phyloP scores from a whole-genome alignment of 2,329 filamentous ascomycete species.

The Pseudopyricularia javanii region DNA sequence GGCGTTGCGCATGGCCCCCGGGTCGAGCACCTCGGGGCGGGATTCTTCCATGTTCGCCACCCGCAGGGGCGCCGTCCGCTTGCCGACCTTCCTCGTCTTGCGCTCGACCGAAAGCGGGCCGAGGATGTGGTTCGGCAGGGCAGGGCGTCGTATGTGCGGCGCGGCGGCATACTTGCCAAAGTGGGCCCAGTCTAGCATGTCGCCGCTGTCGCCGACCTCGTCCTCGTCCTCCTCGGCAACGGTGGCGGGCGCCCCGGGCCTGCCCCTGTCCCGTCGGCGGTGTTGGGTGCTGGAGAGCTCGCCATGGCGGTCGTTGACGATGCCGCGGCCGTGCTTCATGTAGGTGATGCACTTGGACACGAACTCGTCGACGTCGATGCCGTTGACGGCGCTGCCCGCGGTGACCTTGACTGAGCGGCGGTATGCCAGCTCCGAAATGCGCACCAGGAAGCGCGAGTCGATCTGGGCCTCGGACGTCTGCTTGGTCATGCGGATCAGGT shows the following conservation, averaged over 20 bases:
- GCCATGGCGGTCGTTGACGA: slow-evolving; percentile 34
- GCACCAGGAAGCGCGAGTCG: slow-evolving; percentile 77
- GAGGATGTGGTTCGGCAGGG: slow-evolving; percentile 71
- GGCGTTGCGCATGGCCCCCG: slow-evolving; percentile 56
- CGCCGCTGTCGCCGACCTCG: slow-evolving; percentile 56
- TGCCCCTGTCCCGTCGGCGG: slow-evolving; percentile 26
- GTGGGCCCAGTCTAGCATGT: slow-evolving; percentile 76
- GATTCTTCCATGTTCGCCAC: slow-evolving; percentile 58
- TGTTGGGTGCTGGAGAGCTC: slow-evolving; percentile 38
- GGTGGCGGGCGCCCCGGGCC: slow-evolving; percentile 14
- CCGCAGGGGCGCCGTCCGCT: slow-evolving; percentile 59
- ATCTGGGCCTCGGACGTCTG: slow-evolving; percentile 86
- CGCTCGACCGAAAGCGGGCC: slow-evolving; percentile 86
- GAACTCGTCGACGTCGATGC: slow-evolving; percentile 83
- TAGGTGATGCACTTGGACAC: slow-evolving; percentile 80
- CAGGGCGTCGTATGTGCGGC: slow-evolving; percentile 59
- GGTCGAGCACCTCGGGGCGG: slow-evolving; percentile 64
- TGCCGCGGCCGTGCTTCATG: slow-evolving; percentile 59
- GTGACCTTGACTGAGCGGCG: slow-evolving; percentile 66
- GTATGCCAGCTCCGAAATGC: slow-evolving; percentile 66
- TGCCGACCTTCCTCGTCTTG: slow-evolving; percentile 56
- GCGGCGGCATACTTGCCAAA: slow-evolving; percentile 69
- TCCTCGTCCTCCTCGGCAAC: slow-evolving; percentile 42
- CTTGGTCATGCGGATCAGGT: slow-evolving; percentile 55
- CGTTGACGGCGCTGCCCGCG: slow-evolving; percentile 60